Evolutionary conservation across 768 basidiomycete genomes (phyloP), one percentile per base, ranked within the genome.

Genomic region (Collybia mongolica): DNA sequence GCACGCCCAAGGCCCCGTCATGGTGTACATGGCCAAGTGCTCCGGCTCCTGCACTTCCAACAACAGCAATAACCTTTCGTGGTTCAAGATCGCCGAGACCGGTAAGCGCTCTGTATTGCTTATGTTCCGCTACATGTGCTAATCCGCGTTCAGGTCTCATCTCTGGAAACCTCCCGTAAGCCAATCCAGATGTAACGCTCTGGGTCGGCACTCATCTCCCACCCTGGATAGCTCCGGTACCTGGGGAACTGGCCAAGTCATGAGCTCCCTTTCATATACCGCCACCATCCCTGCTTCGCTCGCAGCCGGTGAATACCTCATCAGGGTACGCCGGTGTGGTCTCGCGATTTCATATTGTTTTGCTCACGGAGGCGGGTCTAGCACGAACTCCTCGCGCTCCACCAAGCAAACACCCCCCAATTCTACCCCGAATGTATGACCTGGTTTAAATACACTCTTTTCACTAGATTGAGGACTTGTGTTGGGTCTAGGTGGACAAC

Each of bases 51-150:
- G 70, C 59, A 57, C 64, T 3, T 64, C 65, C 17, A 62, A 55
- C 36, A 68, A 67, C 59, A 65, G 65, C 51, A 62, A 61, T 53
- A 57, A 39, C 43, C 60, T 72, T 41, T 51, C 54, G 43, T 72
- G 71, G 71, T 72, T 72, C 65, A 72, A 72, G 63, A 72, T 72
- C 51, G 61, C 62, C 19, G 49, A 70, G 28, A 61, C 61, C 11
- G 68, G 69, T 53, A 53, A 67, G 37, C 20, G 18, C 6, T 19
- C 7, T 19, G 1, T 32, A 14, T 44, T 12, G 7, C 4, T 11
- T 24, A 9, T 28, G 11, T 9, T 5, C 20, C 9, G 18, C 22
- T 26, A 28, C 7, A 7, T 3, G 20, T 32, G 12, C 23, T 23
- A 7, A 23, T 23, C 18, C 20, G 1, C 24, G 24, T 15, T 36